Evolutionary conservation across 345 rosid species (phyloP).

Genomic region (Syzygium aromaticum): DNA sequence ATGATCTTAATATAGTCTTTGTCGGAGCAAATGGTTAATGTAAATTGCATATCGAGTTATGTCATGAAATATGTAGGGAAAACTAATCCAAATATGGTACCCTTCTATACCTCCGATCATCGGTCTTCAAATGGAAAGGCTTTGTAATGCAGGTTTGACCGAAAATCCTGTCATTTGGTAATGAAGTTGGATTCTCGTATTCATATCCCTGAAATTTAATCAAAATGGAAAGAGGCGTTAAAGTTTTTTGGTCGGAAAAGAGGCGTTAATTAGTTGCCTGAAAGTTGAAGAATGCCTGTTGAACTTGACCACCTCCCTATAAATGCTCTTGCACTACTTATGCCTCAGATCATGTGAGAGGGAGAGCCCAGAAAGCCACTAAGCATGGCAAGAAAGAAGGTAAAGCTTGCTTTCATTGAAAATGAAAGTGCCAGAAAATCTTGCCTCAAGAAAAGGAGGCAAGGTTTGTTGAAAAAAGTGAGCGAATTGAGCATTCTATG

Average conservation of each 20-base stretch:
- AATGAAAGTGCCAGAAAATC: slow-evolving; percentile 29
- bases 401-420: slow-evolving; percentile 26
- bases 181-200: background rate
- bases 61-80: background rate
- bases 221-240: background rate
- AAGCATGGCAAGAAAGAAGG: slow-evolving; percentile 43
- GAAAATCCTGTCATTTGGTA: background rate
- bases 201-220: background rate
- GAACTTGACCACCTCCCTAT: background rate
- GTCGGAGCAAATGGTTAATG: background rate
- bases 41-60: background rate
- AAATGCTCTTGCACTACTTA: background rate
- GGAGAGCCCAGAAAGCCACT: background rate
- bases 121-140: background rate
- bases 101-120: background rate
- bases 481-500: slow-evolving; percentile 31
- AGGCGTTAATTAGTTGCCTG: background rate
- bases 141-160: background rate
- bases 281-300: background rate
- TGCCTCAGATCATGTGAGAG: background rate
- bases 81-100: background rate
- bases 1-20: background rate
- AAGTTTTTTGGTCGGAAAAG: background rate
- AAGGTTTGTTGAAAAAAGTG: slow-evolving; percentile 38
- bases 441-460: slow-evolving; percentile 33